Percentiles rank a stretch among this genome's conserved stretches.
Evolutionary conservation across 768 basidiomycete genomes (phyloP).

Genomic region (Suillus ampliporus): DNA sequence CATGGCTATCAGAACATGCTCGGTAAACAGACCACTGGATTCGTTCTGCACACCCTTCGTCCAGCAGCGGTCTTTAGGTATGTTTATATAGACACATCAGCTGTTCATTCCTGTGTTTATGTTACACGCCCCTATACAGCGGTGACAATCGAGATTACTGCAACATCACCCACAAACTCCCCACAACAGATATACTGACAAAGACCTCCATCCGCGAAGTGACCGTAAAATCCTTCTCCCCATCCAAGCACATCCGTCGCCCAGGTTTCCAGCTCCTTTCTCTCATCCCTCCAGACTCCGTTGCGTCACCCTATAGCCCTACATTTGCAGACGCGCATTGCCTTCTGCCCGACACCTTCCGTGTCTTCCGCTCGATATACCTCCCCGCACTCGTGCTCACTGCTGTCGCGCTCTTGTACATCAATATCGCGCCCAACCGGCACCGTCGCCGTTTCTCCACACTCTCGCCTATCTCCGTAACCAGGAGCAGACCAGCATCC

Average conservation of each 20-base stretch:
- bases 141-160: constrained; percentile 95
- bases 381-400: constrained; percentile 65
- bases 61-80: constrained; percentile 79
- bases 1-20: constrained; percentile 84
- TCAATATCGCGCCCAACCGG: constrained; percentile 43
- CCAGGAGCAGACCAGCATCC: constrained; percentile 30
- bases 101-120: constrained; percentile 10
- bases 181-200: constrained; percentile 29
- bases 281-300: constrained; percentile 45
- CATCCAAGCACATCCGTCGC: constrained; percentile 67
- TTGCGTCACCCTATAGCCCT: constrained; percentile 32
- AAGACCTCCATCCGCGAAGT: constrained; percentile 64
- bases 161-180: constrained; percentile 63
- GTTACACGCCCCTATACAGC: constrained; percentile 43
- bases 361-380: constrained; percentile 67
- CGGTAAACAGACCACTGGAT: constrained; percentile 78
- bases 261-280: constrained; percentile 91
- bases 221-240: constrained; percentile 88
- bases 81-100: constrained; percentile 20
- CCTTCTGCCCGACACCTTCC: constrained; percentile 73
- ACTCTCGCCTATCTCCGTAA: constrained; percentile 41
- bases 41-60: constrained; percentile 68
- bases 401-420: constrained; percentile 48
- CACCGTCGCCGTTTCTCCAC: constrained; percentile 23
- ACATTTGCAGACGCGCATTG: constrained; percentile 75